Base-by-base conservation (phyloP, 1,139 yeast genomes). In the Chernovozyma aurita region DNA sequence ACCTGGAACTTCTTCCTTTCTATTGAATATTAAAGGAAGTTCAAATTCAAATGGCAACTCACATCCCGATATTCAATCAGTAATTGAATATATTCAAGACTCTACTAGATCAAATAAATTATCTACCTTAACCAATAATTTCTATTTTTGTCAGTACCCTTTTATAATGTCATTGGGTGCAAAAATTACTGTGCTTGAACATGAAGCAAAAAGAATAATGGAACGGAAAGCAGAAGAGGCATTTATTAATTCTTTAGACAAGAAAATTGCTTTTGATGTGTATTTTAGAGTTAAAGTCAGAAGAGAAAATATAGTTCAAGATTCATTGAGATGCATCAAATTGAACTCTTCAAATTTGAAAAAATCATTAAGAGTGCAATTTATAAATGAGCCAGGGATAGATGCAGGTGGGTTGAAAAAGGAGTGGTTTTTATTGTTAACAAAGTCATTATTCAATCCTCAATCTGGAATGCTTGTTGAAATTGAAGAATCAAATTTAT, bases 361-460 rank as follows among this genome's bases (percentile, higher is more conserved):
- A 50, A 90, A 88, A 53, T 75, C 87, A 3, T 59, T 90, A 21
- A 70, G 78, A 44, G 83, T 92, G 11, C 90, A 85, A 48, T 92
- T 92, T 55, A 58, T 82, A 3, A 80, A 80, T 37, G 97, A 92
- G 51, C 94, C 92, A 0, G 97, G 97, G 0, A 73, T 90, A 17
- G 98, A 92, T 63, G 97, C 88, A 0, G 98, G 97, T 1, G 98
- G 98, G 0, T 66, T 90, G 42, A 77, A 81, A 46, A 90, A 88
- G 53, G 97, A 92, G 52, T 92, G 97, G 97, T 90, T 92, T 56
- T 64, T 80, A 34, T 57, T 88, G 24, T 61, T 92, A 30, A 80
- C 85, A 1, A 74, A 76, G 40, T 80, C 81, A 18, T 57, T 92
- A 2, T 85, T 90, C 50, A 74, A 73, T 49, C 83, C 88, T 0